Base-by-base conservation (phyloP, 805 yeast species). In the Saturnispora quitensis region DNA sequence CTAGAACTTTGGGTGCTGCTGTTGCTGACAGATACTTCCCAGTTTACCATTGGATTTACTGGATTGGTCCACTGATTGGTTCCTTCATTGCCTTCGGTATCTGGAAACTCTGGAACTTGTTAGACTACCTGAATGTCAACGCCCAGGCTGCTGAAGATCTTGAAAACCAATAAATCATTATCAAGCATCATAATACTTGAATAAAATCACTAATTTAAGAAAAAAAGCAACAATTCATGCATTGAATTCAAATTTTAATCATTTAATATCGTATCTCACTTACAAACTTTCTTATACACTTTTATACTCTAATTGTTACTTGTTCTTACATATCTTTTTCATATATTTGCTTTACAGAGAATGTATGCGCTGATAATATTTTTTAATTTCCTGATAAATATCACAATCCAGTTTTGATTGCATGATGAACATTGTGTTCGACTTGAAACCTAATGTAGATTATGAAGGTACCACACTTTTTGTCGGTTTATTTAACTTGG, bases 11-110 rank as follows among this genome's bases (percentile, higher is more conserved):
- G 52, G 96, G 96, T 63, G 95, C 96, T 50, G 60, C 58, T 9
- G 58, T 55, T 46, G 95, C 89, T 54, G 77, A 78, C 51, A 73
- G 68, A 52, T 73, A 78, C 22, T 89, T 89, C 82, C 95, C 96
- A 35, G 66, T 62, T 62, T 88, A 88, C 72, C 89, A 82, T 75
- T 88, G 95, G 95, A 87, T 89, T 58, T 88, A 88, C 76, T 87
- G 95, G 93, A 80, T 88, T 53, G 96, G 96, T 50, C 96, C 96
- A 55, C 60, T 82, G 51, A 63, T 85, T 53, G 96, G 95, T 57
- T 71, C 90, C 10, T 55, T 75, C 51, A 65, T 87, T 58, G 83
- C 95, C 18, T 79, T 76, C 58, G 77, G 76, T 55, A 73, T 86
- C 57, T 86, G 87, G 84, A 75, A 81, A 64, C 57, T 79, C 47